phyloP scores from a whole-genome alignment of 2,329 filamentous ascomycete genomes.

The Trichophyton mentagrophytes region DNA sequence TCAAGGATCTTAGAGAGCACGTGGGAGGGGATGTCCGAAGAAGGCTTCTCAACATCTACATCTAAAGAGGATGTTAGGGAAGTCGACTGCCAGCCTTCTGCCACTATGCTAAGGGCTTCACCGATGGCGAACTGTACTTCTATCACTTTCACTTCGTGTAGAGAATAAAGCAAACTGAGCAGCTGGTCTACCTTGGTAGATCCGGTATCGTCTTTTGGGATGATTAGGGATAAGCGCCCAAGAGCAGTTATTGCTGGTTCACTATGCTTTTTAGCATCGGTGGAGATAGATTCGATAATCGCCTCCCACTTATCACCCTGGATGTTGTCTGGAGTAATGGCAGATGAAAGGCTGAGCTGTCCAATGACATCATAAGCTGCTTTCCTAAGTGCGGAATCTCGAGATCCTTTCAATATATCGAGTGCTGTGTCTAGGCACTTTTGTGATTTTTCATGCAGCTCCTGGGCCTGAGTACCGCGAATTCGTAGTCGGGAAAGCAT shows the following conservation, averaged over 20 bases:
- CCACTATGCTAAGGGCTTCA: constrained; percentile 67
- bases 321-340: constrained; percentile 31
- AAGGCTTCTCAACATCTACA: constrained; percentile 45
- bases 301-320: constrained; percentile 26
- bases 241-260: constrained; percentile 71
- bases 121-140: constrained; percentile 87
- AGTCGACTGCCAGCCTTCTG: constrained; percentile 72
- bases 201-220: constrained; percentile 22
- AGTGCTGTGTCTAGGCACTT: constrained; percentile 35
- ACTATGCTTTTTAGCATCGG: constrained; percentile 63
- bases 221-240: constrained; percentile 57
- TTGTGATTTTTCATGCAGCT: constrained; percentile 28
- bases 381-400: constrained; percentile 45
- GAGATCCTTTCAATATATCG: constrained; percentile 41
- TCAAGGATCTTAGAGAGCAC: constrained; percentile 49
- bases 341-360: constrained; percentile 48
- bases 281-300: constrained; percentile 50
- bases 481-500: constrained; percentile 45
- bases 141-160: constrained; percentile 73
- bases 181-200: constrained; percentile 37
- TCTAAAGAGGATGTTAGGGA: constrained; percentile 64
- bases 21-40: constrained; percentile 24
- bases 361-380: constrained; percentile 46
- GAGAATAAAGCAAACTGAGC: constrained; percentile 54
- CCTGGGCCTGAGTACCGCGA: constrained; percentile 28